A percentile compares a stretch with the other conserved stretches of the same genome.
Conservation (phyloP, 2,329 filamentous ascomycete species). For the Sporothrix sp. region DNA sequence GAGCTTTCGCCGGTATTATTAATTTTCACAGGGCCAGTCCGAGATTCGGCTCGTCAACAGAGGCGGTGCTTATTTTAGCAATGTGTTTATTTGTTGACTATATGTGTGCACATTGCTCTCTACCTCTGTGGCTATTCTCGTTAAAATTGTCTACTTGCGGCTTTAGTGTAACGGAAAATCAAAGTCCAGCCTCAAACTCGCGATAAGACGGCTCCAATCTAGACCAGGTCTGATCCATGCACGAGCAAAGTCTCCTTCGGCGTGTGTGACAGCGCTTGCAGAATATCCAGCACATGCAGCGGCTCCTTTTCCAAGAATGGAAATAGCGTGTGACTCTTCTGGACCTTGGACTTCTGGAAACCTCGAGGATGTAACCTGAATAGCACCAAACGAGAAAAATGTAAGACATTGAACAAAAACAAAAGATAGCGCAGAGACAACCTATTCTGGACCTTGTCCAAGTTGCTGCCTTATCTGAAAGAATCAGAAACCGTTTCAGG, state of each 20-base stretch:
- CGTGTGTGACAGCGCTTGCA: background rate
- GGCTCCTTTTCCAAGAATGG: background rate
- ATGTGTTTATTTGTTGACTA: background rate
- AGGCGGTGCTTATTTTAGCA: background rate
- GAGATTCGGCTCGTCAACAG: too few relatives aligned
- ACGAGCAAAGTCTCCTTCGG: background rate
- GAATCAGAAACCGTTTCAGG: background rate
- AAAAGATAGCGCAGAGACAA: background rate
- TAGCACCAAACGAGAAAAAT: conserved; percentile 2
- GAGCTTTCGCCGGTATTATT: background rate
- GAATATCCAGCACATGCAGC: background rate
- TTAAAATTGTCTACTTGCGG: background rate
- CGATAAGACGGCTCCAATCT: background rate
- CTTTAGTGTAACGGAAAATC: background rate
- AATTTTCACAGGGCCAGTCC: too few relatives aligned
- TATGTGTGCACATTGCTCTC: background rate
- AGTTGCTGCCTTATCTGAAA: background rate
- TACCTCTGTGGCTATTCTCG: background rate
- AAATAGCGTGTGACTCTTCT: background rate
- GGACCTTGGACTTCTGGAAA: conserved; percentile 1
- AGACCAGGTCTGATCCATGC: background rate
- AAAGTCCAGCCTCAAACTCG: background rate
- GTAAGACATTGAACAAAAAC: background rate
- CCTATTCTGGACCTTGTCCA: background rate
- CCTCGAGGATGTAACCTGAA: background rate